These are phyloP conservation scores for Moricandia arvensis DNA, from an alignment of 345 rosid species.

Conservation along the genomic window DNA sequence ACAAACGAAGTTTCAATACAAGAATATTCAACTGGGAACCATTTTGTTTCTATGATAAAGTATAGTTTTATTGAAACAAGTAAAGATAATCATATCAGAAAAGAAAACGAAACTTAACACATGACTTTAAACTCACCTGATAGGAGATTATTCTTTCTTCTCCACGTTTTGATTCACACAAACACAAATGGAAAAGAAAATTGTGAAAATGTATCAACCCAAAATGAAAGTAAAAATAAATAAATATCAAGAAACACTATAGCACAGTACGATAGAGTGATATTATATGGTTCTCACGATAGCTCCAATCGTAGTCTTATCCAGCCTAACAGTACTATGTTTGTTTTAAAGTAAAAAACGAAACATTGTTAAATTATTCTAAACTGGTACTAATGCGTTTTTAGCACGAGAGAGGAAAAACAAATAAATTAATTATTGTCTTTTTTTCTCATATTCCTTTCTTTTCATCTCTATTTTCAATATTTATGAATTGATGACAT, in stretches of 20 bases:
- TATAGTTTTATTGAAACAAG: neutral
- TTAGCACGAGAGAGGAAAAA: neutral
- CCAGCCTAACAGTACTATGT: slow-evolving; percentile 13
- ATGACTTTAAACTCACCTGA: slow-evolving; percentile 18
- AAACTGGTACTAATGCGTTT: neutral
- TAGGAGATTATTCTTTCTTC: slow-evolving; percentile 1
- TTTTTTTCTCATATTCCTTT: neutral
- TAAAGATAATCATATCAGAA: neutral
- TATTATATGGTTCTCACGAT: slow-evolving; percentile 22
- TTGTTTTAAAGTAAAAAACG: neutral
- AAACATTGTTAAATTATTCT: neutral
- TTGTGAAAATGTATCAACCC: slow-evolving; percentile 11
- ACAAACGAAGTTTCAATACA: slow-evolving; percentile 25
- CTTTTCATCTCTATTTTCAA: neutral
- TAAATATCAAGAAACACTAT: neutral
- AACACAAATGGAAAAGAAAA: neutral
- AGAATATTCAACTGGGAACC: neutral
- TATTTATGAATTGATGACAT: neutral
- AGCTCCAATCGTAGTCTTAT: slow-evolving; percentile 31
- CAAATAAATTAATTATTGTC: neutral
- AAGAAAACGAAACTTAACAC: neutral
- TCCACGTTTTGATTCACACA: slow-evolving; percentile 9
- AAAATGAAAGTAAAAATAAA: neutral
- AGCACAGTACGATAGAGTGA: neutral
- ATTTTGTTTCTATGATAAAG: neutral